Base-by-base conservation (phyloP, 164 flowering plant species). In the Malania oleifera region DNA sequence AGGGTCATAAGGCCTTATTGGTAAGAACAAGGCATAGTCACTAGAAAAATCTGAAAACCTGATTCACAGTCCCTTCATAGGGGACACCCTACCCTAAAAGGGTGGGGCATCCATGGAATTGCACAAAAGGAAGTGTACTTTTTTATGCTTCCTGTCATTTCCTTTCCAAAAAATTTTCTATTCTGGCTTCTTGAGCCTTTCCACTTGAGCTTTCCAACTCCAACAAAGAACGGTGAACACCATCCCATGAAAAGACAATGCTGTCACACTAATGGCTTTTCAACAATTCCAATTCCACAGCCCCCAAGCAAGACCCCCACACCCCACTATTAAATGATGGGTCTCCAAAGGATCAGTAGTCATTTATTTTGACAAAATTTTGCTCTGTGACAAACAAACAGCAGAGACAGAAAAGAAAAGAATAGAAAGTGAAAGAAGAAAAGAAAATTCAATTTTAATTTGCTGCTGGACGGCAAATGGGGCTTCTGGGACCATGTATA, bases 101-200 rank as follows among this genome's bases (percentile, higher is more conserved):
- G 20, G 20, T n/a, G 8, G 20, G 20, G 19, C 46, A n/a, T 18
- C 15, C 46, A 8, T 43, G 46, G 46, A n/a, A 43, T 43, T 43
- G 20, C 46, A n/a, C 46, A 17, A 43, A 43, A 43, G 20, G 20
- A 24, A 13, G 22, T 54, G 27, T 51, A 62, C 58, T 29, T 62
- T 43, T 23, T 22, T 14, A 7, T 14, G 2, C 11, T 39, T 7
- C 17, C 3, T 43, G 19, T 43, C 46, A 43, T 43, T 43, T 43
- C 46, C 46, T 38, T 38, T 38, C 14, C n/a, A n/a, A n/a, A 15
- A 17, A 43, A 17, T 43, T n/a, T 43, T 43, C 46, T 43, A 17
- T 43, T 43, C 5, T 39, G 35, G n/a, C 37, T 31, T 31, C 6
- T 5, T 9, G 6, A 31, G 9, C 9, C 13, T 38, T 12, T 5